Evolutionary conservation across 768 basidiomycete species (phyloP).

Genomic region (Leucocoprinus leucothites): DNA sequence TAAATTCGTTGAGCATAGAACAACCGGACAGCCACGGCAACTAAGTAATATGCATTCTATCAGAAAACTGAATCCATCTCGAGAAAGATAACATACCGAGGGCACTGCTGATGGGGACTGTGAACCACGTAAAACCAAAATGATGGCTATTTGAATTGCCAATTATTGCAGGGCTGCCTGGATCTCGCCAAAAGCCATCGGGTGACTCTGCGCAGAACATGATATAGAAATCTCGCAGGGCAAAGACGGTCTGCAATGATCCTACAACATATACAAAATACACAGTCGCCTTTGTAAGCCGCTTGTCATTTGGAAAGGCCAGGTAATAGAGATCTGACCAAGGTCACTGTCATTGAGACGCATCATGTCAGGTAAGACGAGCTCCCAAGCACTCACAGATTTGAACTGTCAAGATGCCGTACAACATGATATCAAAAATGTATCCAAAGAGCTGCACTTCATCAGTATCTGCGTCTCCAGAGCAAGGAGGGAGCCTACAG

Average conservation of each 20-base stretch:
- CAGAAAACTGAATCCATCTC: no score
- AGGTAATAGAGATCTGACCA: background rate
- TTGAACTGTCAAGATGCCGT: no score
- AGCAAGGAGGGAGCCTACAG: no score
- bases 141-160: background rate
- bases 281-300: background rate
- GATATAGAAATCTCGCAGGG: background rate
- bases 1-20: background rate
- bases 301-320: constrained; percentile 6
- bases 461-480: no score
- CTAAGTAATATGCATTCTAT: background rate
- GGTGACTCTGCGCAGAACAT: background rate
- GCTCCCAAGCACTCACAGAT: no score
- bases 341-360: background rate
- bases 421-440: no score
- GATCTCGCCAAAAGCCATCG: no score
- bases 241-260: background rate
- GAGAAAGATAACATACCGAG: background rate
- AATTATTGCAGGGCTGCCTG: background rate
- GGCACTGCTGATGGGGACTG: background rate
- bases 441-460: background rate
- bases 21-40: background rate
- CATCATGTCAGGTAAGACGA: no score
- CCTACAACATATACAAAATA: background rate
- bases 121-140: constrained; percentile 6